Evolutionary conservation across 73 alveolate genomes (phyloP), one percentile per base, ranked within the genome.

Genomic region (Paramecium tetraurelia): DNA sequence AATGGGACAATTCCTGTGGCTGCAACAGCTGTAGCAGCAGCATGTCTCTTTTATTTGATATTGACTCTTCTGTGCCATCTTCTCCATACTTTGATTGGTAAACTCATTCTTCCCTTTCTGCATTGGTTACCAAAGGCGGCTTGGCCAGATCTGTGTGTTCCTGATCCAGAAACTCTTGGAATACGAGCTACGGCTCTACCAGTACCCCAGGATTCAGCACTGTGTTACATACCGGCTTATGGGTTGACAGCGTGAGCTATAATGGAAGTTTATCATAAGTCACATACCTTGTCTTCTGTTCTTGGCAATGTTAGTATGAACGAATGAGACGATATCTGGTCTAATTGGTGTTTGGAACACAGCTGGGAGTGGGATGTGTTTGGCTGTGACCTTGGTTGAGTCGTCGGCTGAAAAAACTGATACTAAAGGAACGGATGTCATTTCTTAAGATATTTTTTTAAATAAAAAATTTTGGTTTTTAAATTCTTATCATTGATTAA

Each of bases 141-240:
- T 96, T 98, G 99, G 24, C 99, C 99, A 53, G 99, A 97, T 94
- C 99, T 97, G 92, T 95, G 98, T 92, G 99, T 98, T 70, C 99
- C 99, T 63, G 99, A 96, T 36, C 99, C 99, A 21, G 99, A 97
- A 77, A 98, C 99, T 94, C 99, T 97, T 59, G 99, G 99, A 94
- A 98, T 98, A 94, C 99, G 98, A 69, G 99, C 99, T 50, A 98
- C 99, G 59, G 99, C 99, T 83, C 99, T 97, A 92, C 99, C 99
- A 36, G 99, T 98, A 90, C 99, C 99, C 99, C 99, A 98, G 50
- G 99, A 98, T 92, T 98, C 99, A 50, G 99, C 99, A 40, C 99
- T 95, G 92, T 98, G 97, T 93, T 95, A 97, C 95, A 94, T 96
- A 87, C 99, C 99, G 31, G 99, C 92, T 41, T 89, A 89, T 69